phyloP scores from a whole-genome alignment of 768 basidiomycete species.

The Pleurotus giganteus region DNA sequence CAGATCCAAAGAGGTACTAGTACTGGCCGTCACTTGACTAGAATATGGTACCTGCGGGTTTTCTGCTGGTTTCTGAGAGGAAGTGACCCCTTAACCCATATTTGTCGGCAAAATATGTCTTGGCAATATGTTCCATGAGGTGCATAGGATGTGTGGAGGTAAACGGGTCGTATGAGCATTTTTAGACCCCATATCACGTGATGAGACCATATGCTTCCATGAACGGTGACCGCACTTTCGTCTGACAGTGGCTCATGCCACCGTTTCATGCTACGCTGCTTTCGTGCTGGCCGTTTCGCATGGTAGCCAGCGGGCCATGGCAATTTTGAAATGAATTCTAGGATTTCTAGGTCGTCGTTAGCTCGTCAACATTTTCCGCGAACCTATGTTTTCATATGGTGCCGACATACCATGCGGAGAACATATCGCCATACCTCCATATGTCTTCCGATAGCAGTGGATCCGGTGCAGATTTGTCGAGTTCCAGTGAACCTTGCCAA shows the following conservation, averaged over 20 bases:
- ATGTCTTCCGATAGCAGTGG: conserved; percentile 6
- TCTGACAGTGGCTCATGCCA: not conserved
- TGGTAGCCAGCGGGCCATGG: no score
- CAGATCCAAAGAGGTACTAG: no score
- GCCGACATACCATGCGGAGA: not conserved
- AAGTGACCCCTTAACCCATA: no score
- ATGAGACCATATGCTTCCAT: not conserved
- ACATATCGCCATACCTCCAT: conserved; percentile 3
- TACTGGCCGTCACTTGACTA: no score
- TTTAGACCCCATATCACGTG: not conserved
- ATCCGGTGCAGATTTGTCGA: conserved; percentile 2
- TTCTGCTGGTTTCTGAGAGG: no score
- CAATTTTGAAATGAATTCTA: no score
- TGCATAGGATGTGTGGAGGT: not conserved
- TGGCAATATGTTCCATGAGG: conserved; percentile 4
- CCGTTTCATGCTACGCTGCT: not conserved
- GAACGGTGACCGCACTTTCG: not conserved
- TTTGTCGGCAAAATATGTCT: not conserved
- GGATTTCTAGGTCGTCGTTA: no score
- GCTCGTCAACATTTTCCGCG: no score
- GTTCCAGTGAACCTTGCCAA: conserved; percentile 5
- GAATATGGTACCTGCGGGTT: no score
- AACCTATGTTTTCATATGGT: not conserved
- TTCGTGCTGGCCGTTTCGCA: not conserved
- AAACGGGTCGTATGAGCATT: no score